A percentile compares a stretch with the other conserved stretches of the same genome.
Conservation (phyloP, 1,139 yeast genomes). For the Protomyces arabidopsidicola region DNA sequence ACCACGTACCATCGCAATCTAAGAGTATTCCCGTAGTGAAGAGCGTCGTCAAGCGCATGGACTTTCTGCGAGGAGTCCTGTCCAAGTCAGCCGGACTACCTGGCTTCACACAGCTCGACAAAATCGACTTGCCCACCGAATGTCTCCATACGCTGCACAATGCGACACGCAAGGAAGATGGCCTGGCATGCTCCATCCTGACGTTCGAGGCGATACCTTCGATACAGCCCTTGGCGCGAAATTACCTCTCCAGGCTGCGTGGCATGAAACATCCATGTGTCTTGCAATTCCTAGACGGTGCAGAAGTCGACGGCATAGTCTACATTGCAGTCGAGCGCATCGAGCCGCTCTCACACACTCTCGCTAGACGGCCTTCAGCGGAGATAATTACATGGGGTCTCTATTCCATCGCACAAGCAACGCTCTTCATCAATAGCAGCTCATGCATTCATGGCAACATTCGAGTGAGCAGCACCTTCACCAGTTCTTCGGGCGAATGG, state of each 20-base stretch:
- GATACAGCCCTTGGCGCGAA: constrained; percentile 52
- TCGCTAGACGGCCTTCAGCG: constrained; percentile 44
- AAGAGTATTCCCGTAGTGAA: too few species aligned
- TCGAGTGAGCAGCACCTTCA: constrained; percentile 54
- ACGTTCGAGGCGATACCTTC: constrained; percentile 52
- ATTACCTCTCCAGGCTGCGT: constrained; percentile 62
- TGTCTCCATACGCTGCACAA: constrained; percentile 34
- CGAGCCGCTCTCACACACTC: constrained; percentile 47
- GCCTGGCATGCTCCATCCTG: constrained; percentile 51
- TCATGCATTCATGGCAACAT: constrained; percentile 63
- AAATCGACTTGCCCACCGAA: constrained; percentile 31
- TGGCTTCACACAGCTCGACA: constrained; percentile 32
- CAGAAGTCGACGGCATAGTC: constrained; percentile 56
- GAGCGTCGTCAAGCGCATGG: constrained; percentile 26
- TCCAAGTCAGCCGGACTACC: constrained; percentile 30
- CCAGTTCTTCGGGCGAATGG: constrained; percentile 75
- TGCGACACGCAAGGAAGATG: constrained; percentile 40
- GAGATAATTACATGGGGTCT: constrained; percentile 49
- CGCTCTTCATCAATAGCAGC: constrained; percentile 60
- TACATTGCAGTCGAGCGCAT: constrained; percentile 76
- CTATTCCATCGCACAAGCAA: constrained; percentile 49
- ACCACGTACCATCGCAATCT: too few species aligned
- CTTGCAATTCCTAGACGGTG: constrained; percentile 60
- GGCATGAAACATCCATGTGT: constrained; percentile 75
- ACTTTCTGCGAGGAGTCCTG: constrained; percentile 34